Evolutionary conservation across 192 early-diverging fungal genomes (phyloP).

Genomic region (Coemansia sp.): DNA sequence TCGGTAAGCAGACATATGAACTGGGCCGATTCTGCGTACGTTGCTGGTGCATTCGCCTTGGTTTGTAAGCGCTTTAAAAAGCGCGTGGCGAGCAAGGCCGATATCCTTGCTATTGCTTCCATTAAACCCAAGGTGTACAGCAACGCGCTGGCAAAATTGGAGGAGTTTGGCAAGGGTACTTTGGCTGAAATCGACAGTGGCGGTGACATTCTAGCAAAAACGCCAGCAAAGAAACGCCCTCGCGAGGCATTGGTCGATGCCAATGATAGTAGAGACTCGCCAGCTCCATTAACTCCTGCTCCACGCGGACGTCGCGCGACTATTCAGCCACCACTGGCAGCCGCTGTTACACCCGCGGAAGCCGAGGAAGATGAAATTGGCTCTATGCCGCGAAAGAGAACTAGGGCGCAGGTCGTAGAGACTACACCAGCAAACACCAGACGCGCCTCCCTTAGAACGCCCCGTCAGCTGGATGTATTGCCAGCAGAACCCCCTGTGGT

Average conservation of each 20-base stretch:
- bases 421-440: neutral
- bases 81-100: conserved; percentile 34
- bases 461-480: neutral
- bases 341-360: neutral
- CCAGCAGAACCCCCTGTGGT: neutral
- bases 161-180: conserved; percentile 30
- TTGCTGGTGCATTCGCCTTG: conserved; percentile 40
- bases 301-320: neutral
- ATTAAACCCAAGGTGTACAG: conserved; percentile 27
- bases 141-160: conserved; percentile 33
- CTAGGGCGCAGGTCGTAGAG: neutral
- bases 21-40: conserved; percentile 46
- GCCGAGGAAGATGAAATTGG: conserved; percentile 4
- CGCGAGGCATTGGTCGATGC: conserved; percentile 4
- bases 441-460: neutral
- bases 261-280: neutral
- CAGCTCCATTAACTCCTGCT: neutral
- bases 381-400: neutral
- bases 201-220: conserved; percentile 8
- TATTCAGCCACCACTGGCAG: neutral
- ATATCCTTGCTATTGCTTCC: conserved; percentile 25
- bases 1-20: conserved; percentile 37
- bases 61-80: conserved; percentile 50
- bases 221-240: conserved; percentile 30
- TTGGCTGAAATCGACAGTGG: conserved; percentile 22